Base-by-base conservation (phyloP, 2,329 filamentous ascomycete genomes). In the Plectosphaerella cucumerina region DNA sequence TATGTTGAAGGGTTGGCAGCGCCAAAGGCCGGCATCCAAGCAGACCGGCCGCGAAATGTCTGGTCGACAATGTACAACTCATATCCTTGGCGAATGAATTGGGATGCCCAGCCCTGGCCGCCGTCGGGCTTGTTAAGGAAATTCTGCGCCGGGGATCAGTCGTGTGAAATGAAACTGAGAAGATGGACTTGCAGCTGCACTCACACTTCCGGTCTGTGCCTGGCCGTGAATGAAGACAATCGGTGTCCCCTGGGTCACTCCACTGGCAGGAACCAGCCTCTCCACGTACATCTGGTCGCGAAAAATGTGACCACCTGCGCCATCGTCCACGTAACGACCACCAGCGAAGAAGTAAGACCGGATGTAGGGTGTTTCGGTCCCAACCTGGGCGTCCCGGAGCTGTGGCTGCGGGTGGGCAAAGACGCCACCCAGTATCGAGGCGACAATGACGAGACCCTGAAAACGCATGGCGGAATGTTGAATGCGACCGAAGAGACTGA, bases 201-300 rank as follows among this genome's bases (percentile, higher is more conserved):
- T 63, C 59, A 68, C 70, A 48, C 61, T 70, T 20, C 71, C 72
- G 3, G 71, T 71, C 54, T 71, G 66, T 10, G 62, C 70, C 47
- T 65, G 62, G 18, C 74, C 74, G 39, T 74, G 70, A 45, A 76
- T 70, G 48, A 76, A 63, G 22, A 76, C 59, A 33, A 76, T 60
- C 1, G 73, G 72, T 33, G 52, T 58, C 3, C 53, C 41, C 44
- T 60, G 60, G 37, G 47, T 56, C 31, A 52, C 58, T 33, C 59
- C 61, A 10, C 44, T 21, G 6, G 58, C 53, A 14, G 75, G 73
- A 6, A 58, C 56, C 15, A 80, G 65, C 50, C 67, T 68, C 64
- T 81, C 78, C 23, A 80, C 75, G 56, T 81, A 81, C 68, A 81
- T 77, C 64, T 81, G 78, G 49, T 70, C 69, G 23, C 61, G 61